A percentile compares a stretch with the other conserved stretches of the same genome.
Evolutionary conservation across 2,329 filamentous ascomycete species (phyloP).

Genomic region (Paramyrothecium roridum): DNA sequence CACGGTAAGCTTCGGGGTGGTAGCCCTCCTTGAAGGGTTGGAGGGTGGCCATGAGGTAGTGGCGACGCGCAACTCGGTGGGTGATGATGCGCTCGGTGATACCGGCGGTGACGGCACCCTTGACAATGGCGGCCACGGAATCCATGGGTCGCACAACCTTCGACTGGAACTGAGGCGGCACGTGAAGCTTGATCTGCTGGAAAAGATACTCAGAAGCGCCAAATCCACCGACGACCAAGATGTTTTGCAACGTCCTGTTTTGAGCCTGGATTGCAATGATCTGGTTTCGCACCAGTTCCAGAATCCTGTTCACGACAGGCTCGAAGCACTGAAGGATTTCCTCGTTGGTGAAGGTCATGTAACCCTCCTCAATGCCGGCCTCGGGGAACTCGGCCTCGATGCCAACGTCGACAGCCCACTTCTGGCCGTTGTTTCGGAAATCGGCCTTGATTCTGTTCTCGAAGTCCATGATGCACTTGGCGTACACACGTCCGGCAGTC

Average conservation of each 20-base stretch:
- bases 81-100: constrained; percentile 97
- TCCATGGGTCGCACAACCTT: constrained; percentile 99
- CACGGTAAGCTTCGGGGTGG: constrained; percentile 96
- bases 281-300: constrained; percentile 94
- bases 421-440: constrained; percentile 98
- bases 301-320: constrained; percentile 93
- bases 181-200: constrained; percentile 98
- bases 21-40: constrained; percentile 99
- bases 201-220: constrained; percentile 98
- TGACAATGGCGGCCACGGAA: constrained; percentile 96
- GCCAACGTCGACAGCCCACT: constrained; percentile 98
- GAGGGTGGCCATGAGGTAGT: constrained; percentile 98
- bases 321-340: constrained; percentile 99
- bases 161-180: constrained; percentile 95
- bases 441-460: constrained; percentile 99
- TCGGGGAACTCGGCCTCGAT: constrained; percentile 98
- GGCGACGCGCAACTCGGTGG: constrained; percentile 91
- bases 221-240: constrained; percentile 95
- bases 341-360: constrained; percentile 99
- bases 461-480: constrained; percentile 99
- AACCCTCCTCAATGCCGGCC: constrained; percentile 96
- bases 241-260: constrained; percentile 90
- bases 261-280: constrained; percentile 99
- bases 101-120: constrained; percentile 94
- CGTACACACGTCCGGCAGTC: constrained; percentile 96